Evolutionary conservation across 495 filamentous ascomycete species (phyloP).

Genomic region (Monascus purpureus): DNA sequence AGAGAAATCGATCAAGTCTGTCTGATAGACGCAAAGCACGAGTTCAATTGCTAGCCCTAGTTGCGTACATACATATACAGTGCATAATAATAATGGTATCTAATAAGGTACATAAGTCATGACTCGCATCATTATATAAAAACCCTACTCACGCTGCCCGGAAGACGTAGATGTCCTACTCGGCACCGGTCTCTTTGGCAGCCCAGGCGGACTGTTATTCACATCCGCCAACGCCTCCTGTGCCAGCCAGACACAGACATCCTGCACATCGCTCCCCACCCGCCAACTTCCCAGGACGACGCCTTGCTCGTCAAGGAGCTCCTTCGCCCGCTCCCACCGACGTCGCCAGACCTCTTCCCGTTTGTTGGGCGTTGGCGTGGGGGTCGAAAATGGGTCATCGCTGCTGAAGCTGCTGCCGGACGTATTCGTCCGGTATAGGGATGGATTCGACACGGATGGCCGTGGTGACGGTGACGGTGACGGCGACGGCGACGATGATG

Average conservation of each 20-base stretch:
- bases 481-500: conserved; percentile 11
- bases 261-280: conserved; percentile 63
- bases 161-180: too few species aligned
- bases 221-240: conserved; percentile 29
- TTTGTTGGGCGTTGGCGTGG: conserved; percentile 41
- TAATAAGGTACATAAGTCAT: too few species aligned
- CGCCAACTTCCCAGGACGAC: conserved; percentile 77
- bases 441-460: conserved; percentile 16
- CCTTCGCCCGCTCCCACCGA: conserved; percentile 62
- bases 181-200: too few species aligned
- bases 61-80: too few species aligned
- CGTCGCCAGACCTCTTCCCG: conserved; percentile 74
- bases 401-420: conserved; percentile 6
- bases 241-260: conserved; percentile 38
- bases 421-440: conserved; percentile 8
- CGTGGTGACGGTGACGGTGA: conserved; percentile 7
- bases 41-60: too few species aligned
- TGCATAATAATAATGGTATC: too few species aligned
- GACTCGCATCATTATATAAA: too few species aligned
- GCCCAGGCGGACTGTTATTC: too few species aligned
- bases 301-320: conserved; percentile 49
- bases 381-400: conserved; percentile 1
- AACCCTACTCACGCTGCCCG: too few species aligned
- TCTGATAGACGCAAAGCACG: too few species aligned
- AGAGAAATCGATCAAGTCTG: too few species aligned